phyloP scores from a whole-genome alignment of 306 rosid species.

The Oemleria cerasiformis region DNA sequence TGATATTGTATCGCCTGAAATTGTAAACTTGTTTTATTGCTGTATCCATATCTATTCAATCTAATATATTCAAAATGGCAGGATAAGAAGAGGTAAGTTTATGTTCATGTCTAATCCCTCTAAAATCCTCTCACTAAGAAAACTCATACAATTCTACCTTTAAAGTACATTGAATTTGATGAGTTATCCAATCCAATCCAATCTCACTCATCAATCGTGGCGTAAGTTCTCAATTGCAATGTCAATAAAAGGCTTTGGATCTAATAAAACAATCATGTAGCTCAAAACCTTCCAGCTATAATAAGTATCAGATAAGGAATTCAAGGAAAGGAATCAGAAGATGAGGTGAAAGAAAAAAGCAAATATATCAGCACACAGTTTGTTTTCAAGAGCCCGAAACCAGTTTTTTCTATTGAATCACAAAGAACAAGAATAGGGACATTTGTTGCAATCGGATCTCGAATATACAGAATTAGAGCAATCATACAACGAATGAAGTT shows the following conservation, averaged over 20 bases:
- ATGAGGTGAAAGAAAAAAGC: not conserved
- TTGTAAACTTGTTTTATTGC: too few species aligned
- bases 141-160: too few species aligned
- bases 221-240: too few species aligned
- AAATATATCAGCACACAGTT: not conserved
- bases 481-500: conserved; percentile 8
- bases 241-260: not conserved
- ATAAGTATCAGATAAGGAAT: not conserved
- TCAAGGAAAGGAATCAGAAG: not conserved
- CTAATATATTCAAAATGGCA: too few species aligned
- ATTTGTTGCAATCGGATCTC: not conserved
- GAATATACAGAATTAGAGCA: conserved; percentile 10
- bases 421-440: conserved; percentile 3
- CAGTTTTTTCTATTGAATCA: not conserved
- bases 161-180: too few species aligned
- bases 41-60: too few species aligned
- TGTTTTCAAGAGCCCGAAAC: not conserved
- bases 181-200: too few species aligned
- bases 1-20: too few species aligned
- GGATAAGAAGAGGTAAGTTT: too few species aligned
- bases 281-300: not conserved
- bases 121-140: too few species aligned
- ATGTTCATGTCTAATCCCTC: too few species aligned
- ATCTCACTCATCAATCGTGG: too few species aligned
- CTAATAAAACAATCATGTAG: not conserved